Conservation (phyloP, 2,329 filamentous ascomycete species). For the Allantophomopsis lycopodina region DNA sequence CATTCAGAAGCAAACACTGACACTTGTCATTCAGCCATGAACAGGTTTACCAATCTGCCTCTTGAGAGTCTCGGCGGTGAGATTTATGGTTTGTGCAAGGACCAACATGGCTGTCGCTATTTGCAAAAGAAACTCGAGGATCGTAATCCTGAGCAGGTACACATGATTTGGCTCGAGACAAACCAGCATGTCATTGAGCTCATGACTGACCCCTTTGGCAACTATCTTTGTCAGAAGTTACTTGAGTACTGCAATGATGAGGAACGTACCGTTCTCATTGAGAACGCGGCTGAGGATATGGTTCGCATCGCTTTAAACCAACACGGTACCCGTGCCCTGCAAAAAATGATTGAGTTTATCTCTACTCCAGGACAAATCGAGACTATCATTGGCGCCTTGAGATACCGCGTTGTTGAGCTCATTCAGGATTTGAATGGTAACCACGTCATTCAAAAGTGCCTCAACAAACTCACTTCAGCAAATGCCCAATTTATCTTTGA, state of each 20-base stretch:
- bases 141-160: constrained; percentile 66
- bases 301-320: constrained; percentile 92
- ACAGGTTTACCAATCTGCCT: constrained; percentile 71
- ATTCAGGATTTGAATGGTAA: constrained; percentile 98
- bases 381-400: constrained; percentile 76
- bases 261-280: constrained; percentile 83
- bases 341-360: constrained; percentile 99
- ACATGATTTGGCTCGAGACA: constrained; percentile 90
- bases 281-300: constrained; percentile 78
- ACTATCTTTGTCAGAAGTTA: constrained; percentile 98
- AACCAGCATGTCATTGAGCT: constrained; percentile 89
- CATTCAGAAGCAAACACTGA: constrained; percentile 4
- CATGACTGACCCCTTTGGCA: constrained; percentile 98
- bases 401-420: constrained; percentile 75
- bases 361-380: constrained; percentile 73
- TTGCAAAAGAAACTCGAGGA: constrained; percentile 96
- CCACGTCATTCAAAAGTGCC: constrained; percentile 97
- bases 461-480: constrained; percentile 76
- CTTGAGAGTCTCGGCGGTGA: constrained; percentile 70
- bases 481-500: constrained; percentile 96
- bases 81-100: constrained; percentile 87
- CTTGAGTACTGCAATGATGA: constrained; percentile 92
- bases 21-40: constrained; percentile 36
- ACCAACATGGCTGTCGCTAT: constrained; percentile 95
- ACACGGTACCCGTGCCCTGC: constrained; percentile 87